Evolutionary conservation across 2,329 filamentous ascomycete genomes (phyloP).

Genomic region (Ascochyta rabiei): DNA sequence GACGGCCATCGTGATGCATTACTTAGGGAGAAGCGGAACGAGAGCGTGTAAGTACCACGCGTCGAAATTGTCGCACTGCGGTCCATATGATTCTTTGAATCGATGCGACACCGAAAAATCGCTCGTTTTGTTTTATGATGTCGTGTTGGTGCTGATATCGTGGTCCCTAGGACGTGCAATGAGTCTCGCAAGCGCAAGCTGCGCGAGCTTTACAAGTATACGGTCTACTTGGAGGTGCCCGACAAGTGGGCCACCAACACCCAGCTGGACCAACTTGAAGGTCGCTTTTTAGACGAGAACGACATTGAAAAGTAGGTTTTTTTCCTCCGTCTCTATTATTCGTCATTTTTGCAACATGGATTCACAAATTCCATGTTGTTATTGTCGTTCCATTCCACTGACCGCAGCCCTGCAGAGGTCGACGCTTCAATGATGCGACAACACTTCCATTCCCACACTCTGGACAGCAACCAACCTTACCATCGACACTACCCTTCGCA

Average conservation of each 20-base stretch:
- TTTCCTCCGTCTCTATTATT: background rate
- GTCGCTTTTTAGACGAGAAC: conserved; percentile 63
- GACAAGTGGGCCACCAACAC: conserved; percentile 61
- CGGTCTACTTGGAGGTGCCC: conserved; percentile 54
- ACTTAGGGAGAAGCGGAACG: conserved; percentile 50
- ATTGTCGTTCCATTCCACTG: conserved; percentile 38
- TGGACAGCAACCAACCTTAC: conserved; percentile 34
- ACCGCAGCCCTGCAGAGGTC: conserved; percentile 54
- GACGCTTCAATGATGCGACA: conserved; percentile 62
- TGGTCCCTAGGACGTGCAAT: conserved; percentile 58
- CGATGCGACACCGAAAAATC: conserved; percentile 51
- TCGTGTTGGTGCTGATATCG: conserved; percentile 48
- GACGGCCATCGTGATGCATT: conserved; percentile 51
- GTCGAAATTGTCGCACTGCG: conserved; percentile 41
- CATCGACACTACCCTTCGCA: conserved; percentile 34
- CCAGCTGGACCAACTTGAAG: conserved; percentile 58
- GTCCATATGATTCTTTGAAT: conserved; percentile 28
- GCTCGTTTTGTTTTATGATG: conserved; percentile 46
- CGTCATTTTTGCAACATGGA: background rate
- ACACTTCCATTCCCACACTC: conserved; percentile 54
- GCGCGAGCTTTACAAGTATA: conserved; percentile 82
- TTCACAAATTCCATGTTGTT: conserved; percentile 14
- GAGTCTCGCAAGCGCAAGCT: conserved; percentile 89
- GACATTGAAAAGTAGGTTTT: conserved; percentile 61
- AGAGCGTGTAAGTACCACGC: conserved; percentile 51